These are phyloP conservation scores for Metschnikowia matae DNA, from an alignment of 805 yeast genomes.

Conservation along the genomic window DNA sequence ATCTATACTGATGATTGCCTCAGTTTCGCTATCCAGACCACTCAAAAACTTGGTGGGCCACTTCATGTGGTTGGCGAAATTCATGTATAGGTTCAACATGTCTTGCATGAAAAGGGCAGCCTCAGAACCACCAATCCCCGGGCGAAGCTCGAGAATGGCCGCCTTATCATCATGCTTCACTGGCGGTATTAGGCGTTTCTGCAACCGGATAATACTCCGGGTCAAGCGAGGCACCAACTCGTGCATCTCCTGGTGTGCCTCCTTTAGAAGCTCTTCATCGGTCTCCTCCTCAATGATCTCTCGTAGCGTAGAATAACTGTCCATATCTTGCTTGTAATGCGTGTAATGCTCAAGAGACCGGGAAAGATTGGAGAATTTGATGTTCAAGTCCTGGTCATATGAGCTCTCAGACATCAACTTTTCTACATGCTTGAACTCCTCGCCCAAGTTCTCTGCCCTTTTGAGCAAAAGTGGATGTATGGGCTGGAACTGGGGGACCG, in stretches of 20 bases:
- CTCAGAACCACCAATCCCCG: constrained; percentile 96
- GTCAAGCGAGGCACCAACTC: constrained; percentile 43
- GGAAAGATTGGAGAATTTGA: constrained; percentile 30
- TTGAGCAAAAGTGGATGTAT: constrained; percentile 39
- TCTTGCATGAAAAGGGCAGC: constrained; percentile 85
- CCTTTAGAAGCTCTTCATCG: constrained; percentile 37
- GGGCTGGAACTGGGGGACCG: constrained; percentile 10
- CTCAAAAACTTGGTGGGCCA: constrained; percentile 70
- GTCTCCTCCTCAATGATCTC: constrained; percentile 24
- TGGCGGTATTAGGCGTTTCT: constrained; percentile 64
- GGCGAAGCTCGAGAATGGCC: constrained; percentile 79
- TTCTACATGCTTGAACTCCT: constrained; percentile 28
- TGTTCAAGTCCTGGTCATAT: constrained; percentile 32
- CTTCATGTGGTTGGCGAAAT: constrained; percentile 56
- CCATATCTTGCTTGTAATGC: constrained; percentile 25
- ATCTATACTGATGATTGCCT: constrained; percentile 63
- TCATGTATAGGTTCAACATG: constrained; percentile 73
- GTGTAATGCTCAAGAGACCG: constrained; percentile 30
- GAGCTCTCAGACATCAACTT: constrained; percentile 24
- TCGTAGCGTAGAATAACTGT: constrained; percentile 22
- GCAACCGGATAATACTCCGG: constrained; percentile 42
- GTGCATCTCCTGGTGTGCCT: constrained; percentile 60
- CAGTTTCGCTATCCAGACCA: constrained; percentile 66
- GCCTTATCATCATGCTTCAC: constrained; percentile 73
- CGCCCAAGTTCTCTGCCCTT: constrained; percentile 31